Evolutionary conservation across 257 asterid species (phyloP).

Genomic region (Apocynum venetum): DNA sequence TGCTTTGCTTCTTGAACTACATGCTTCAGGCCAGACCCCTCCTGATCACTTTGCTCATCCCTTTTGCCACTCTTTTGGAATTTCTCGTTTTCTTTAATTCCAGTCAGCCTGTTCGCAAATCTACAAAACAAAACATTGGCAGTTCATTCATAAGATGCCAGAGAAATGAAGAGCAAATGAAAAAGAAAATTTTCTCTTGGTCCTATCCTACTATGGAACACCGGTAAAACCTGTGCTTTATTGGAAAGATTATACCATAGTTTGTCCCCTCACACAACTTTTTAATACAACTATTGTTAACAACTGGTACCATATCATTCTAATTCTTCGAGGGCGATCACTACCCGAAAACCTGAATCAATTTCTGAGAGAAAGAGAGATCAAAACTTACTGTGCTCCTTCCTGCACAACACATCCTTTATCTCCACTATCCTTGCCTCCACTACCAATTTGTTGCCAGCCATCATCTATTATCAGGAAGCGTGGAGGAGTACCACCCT

Average conservation of each 20-base stretch:
- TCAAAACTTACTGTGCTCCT: conserved; percentile 53
- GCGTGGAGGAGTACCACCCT: conserved; percentile 86
- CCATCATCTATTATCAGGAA: conserved; percentile 95
- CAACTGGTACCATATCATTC: not conserved
- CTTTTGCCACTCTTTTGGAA: conserved; percentile 51
- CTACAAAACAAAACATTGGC: conserved; percentile 33
- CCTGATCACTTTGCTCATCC: conserved; percentile 22
- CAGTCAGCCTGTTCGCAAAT: conserved; percentile 80
- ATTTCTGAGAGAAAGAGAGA: not conserved
- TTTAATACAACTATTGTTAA: not conserved
- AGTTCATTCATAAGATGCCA: not conserved
- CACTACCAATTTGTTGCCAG: conserved; percentile 95
- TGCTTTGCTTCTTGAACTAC: conserved; percentile 69
- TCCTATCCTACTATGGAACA: not conserved
- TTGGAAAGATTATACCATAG: not conserved
- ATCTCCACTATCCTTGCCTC: conserved; percentile 38
- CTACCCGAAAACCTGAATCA: not conserved
- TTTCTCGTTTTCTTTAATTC: conserved; percentile 80
- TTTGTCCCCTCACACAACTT: not conserved
- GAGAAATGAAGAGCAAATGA: not conserved
- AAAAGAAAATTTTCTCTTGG: too few relatives aligned
- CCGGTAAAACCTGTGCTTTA: not conserved
- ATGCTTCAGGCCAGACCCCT: conserved; percentile 62
- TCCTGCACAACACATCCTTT: conserved; percentile 68
- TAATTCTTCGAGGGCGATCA: not conserved